A percentile compares a stretch with the other conserved stretches of the same genome.
Evolutionary conservation across 768 basidiomycete genomes (phyloP).

Genomic region (Rhizopogon vinicolor): DNA sequence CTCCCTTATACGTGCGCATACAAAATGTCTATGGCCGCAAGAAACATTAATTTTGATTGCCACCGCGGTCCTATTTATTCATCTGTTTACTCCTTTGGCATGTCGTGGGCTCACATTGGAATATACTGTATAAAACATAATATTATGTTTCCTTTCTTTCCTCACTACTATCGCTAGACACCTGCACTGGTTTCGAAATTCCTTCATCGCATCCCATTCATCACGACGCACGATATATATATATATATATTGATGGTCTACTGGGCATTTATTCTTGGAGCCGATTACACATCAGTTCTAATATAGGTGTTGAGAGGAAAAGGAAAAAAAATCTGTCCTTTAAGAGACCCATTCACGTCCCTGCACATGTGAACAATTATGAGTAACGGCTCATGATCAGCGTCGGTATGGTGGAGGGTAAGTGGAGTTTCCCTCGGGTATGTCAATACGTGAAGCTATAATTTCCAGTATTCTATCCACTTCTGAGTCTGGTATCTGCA

Average conservation of each 20-base stretch:
- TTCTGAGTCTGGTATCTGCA: conserved; percentile 1
- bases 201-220: not conserved
- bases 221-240: not conserved
- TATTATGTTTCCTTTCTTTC: conserved; percentile 14
- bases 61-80: conserved; percentile 1
- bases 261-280: not conserved
- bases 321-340: not conserved
- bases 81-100: not conserved
- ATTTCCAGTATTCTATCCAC: conserved; percentile 4
- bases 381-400: not conserved
- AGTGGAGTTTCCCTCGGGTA: not conserved
- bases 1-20: conserved; percentile 48
- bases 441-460: conserved; percentile 4
- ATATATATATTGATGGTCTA: not conserved
- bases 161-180: conserved; percentile 5
- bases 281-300: not conserved
- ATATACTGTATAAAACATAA: conserved; percentile 15
- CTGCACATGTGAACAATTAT: not conserved
- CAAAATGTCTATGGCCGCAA: conserved; percentile 55
- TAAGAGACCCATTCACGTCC: not conserved
- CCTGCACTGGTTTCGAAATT: not conserved
- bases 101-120: conserved; percentile 13
- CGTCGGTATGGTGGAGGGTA: conserved; percentile 3
- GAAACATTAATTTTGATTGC: conserved; percentile 15
- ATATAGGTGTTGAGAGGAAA: not conserved